phyloP scores from a whole-genome alignment of 768 basidiomycete species.

The Artomyces pyxidatus region DNA sequence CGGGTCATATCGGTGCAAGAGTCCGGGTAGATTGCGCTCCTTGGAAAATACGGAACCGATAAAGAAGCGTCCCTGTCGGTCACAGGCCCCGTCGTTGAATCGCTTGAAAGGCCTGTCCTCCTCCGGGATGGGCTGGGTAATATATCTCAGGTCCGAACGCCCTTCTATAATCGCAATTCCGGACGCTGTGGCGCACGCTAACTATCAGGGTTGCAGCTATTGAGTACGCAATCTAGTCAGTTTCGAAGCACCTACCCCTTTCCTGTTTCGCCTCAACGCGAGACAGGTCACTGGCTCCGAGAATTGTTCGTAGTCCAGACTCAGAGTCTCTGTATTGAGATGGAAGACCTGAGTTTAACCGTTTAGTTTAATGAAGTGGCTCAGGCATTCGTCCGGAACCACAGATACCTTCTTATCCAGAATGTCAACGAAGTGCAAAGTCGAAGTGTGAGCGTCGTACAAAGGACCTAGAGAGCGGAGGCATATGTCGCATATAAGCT shows the following conservation, averaged over 20 bases:
- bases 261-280: conserved; percentile 37
- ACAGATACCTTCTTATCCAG: conserved; percentile 38
- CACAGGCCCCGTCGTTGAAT: conserved; percentile 69
- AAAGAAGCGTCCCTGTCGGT: conserved; percentile 54
- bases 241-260: conserved; percentile 34
- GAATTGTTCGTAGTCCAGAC: conserved; percentile 40
- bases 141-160: conserved; percentile 34
- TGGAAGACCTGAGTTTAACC: conserved; percentile 46
- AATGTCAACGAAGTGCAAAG: conserved; percentile 66
- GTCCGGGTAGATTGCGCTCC: conserved; percentile 43
- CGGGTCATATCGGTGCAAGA: conserved; percentile 54
- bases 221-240: too few relatives aligned
- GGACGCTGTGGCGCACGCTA: conserved; percentile 50
- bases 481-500: not conserved
- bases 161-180: conserved; percentile 48
- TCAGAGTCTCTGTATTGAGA: conserved; percentile 33
- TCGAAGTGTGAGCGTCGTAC: conserved; percentile 45
- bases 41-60: conserved; percentile 53
- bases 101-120: conserved; percentile 37
- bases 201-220: too few relatives aligned
- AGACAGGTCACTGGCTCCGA: conserved; percentile 51
- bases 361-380: too few relatives aligned
- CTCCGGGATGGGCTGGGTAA: conserved; percentile 43
- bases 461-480: conserved; percentile 39
- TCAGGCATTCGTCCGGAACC: too few relatives aligned